Evolutionary conservation across 257 asterid genomes (phyloP), one percentile per base, ranked within the genome.

Genomic region (Nicotiana noctiflora): DNA sequence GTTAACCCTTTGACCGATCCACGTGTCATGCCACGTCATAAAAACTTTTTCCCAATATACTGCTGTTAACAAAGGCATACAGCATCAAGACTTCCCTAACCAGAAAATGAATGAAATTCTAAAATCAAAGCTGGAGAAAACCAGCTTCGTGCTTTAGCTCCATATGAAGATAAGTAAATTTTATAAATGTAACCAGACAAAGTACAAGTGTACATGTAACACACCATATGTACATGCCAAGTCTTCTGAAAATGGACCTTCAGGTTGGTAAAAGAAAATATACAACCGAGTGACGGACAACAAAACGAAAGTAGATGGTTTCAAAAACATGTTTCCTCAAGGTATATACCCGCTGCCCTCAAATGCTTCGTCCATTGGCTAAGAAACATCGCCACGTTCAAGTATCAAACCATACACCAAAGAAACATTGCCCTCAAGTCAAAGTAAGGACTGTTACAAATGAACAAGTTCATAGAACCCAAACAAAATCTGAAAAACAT

Each of bases 401-500:
- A 19, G 32, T 40, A 68, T 40, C 27, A 68, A 68, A 68, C 34
- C n/a, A 40, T n/a, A 40, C 25, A 34, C 75, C 75, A 66, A 66
- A 66, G 15, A 2, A 17, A 34, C 74, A 64, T 40, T 46, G 56
- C 70, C 61, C 63, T 78, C 32, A 37, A 60, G 72, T 14, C 74
- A 77, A 34, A 59, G 72, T 51, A 79, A 25, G 62, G 15, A 79
- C 75, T 18, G 64, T 81, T 32, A 85, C 34, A 53, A 56, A 34
- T 4, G 13, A 21, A 81, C 74, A 62, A 87, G 57, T 65, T 40
- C 70, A 66, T 60, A 79, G 40, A 53, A 67, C 61, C 82, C 82
- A 75, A 56, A 55, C 51, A 76, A 65, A 82, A 11, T 34, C 29
- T 0, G 12, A 19, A 83, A 55, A 51, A 70, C 15, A 37, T 27